Evolutionary conservation across 345 rosid species (phyloP).

Genomic region (Pugionium dolabratum): DNA sequence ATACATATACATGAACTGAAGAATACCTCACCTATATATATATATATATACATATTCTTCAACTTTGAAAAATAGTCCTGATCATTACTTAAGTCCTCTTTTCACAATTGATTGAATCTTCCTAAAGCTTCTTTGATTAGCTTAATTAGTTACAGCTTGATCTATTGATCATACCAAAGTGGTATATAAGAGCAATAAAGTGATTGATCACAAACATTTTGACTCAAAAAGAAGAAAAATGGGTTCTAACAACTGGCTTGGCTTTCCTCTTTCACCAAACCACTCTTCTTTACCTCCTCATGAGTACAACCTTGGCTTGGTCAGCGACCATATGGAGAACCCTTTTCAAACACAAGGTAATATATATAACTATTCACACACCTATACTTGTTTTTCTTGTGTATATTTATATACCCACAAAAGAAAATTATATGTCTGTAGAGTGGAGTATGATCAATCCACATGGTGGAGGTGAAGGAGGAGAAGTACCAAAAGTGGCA

Average conservation of each 20-base stretch:
- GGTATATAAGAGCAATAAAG: conserved; percentile 6
- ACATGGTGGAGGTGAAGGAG: conserved; percentile 45
- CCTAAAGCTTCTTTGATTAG: conserved; percentile 29
- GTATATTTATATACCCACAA: neutral
- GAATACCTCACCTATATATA: conserved; percentile 28
- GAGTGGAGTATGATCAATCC: conserved; percentile 82
- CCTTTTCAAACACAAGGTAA: conserved; percentile 93
- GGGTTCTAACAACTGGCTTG: conserved; percentile 99
- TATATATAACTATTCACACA: neutral
- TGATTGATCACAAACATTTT: conserved; percentile 27
- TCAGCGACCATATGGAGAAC: conserved; percentile 68
- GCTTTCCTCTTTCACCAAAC: conserved; percentile 90
- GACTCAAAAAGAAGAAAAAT: conserved; percentile 32
- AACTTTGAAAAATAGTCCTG: conserved; percentile 33
- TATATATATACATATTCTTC: conserved; percentile 6
- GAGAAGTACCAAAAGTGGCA: conserved; percentile 86
- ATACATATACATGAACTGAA: conserved; percentile 18
- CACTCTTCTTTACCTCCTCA: conserved; percentile 71
- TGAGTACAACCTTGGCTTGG: conserved; percentile 81
- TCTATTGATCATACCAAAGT: conserved; percentile 33
- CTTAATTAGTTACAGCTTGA: conserved; percentile 4
- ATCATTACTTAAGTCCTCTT: conserved; percentile 21
- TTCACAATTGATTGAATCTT: conserved; percentile 29
- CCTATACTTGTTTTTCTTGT: neutral
- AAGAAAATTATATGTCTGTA: conserved; percentile 25